Evolutionary conservation across 2,329 filamentous ascomycete species (phyloP).

Genomic region (Xylogone sp.): DNA sequence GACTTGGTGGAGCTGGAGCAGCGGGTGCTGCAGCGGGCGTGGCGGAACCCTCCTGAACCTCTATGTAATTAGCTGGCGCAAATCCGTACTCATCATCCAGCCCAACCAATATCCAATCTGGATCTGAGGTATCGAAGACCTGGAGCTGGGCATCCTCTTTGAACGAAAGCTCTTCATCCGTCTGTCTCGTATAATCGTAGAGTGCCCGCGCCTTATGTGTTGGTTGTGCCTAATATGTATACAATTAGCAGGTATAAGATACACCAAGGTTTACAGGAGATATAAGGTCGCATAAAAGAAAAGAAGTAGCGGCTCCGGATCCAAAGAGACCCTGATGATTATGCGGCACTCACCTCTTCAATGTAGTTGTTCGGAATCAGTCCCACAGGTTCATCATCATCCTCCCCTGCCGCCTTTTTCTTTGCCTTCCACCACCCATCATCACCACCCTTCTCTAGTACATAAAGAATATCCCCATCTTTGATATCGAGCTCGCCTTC

Average conservation of each 20-base stretch:
- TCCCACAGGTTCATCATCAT: slow-evolving; percentile 31
- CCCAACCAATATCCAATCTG: slow-evolving; percentile 94
- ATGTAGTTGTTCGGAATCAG: slow-evolving; percentile 89
- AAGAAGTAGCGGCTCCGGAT: background rate
- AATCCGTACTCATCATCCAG: slow-evolving; percentile 85
- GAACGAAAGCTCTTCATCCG: slow-evolving; percentile 96
- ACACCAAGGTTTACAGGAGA: background rate
- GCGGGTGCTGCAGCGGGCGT: slow-evolving; percentile 17
- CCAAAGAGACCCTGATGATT: background rate
- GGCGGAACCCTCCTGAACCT: slow-evolving; percentile 49
- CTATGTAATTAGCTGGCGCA: slow-evolving; percentile 93
- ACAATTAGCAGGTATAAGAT: slow-evolving; percentile 11
- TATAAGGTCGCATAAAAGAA: background rate
- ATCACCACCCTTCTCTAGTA: slow-evolving; percentile 65
- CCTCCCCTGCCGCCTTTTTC: slow-evolving; percentile 36
- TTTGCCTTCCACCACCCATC: slow-evolving; percentile 76
- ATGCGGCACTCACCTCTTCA: slow-evolving; percentile 66
- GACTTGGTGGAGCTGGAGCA: slow-evolving; percentile 28
- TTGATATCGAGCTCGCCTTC: slow-evolving; percentile 80
- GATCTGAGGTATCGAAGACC: slow-evolving; percentile 87
- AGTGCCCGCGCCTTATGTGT: slow-evolving; percentile 76
- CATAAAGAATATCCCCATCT: slow-evolving; percentile 85
- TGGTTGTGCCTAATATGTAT: slow-evolving; percentile 53
- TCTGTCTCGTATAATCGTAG: slow-evolving; percentile 97
- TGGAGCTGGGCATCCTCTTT: slow-evolving; percentile 79